Evolutionary conservation across 208 protist genomes (phyloP).

Genomic region (Acanthamoeba royreba): DNA sequence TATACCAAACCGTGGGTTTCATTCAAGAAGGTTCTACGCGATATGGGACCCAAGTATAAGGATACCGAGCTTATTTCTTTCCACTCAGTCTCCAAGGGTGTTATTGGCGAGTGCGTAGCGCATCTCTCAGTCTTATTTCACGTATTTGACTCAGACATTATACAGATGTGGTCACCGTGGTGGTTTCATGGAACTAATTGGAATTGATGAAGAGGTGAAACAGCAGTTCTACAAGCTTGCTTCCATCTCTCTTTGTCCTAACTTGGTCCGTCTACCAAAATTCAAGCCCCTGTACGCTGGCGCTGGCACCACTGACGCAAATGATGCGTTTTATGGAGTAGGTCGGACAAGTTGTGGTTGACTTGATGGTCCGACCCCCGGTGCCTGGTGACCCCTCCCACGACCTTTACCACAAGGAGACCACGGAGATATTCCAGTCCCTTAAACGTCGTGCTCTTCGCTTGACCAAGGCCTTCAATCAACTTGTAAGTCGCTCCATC

Average conservation of each 20-base stretch:
- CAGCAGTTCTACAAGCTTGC: conserved; percentile 94
- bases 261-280: conserved; percentile 69
- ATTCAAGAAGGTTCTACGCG: conserved; percentile 85
- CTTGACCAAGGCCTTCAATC: neutral
- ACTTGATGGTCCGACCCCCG: conserved; percentile 95
- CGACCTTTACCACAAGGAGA: conserved; percentile 86
- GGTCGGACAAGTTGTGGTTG: conserved; percentile 68
- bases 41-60: conserved; percentile 66
- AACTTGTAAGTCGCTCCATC: neutral
- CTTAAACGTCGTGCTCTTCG: conserved; percentile 70
- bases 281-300: neutral
- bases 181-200: conserved; percentile 94
- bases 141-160: neutral
- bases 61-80: conserved; percentile 91
- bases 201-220: conserved; percentile 66
- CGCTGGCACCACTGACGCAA: neutral
- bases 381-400: conserved; percentile 88
- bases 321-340: neutral
- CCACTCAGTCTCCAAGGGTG: conserved; percentile 98
- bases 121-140: neutral
- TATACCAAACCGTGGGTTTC: conserved; percentile 82
- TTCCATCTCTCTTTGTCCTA: conserved; percentile 95
- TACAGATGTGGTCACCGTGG: conserved; percentile 93
- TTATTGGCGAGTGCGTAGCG: conserved; percentile 86
- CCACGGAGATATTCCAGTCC: conserved; percentile 82